Percentiles rank a stretch among this genome's conserved stretches.
These are phyloP conservation scores for Lodderomyces jiufengensis DNA, from an alignment of 1,139 yeast species.

Conservation along the genomic window DNA sequence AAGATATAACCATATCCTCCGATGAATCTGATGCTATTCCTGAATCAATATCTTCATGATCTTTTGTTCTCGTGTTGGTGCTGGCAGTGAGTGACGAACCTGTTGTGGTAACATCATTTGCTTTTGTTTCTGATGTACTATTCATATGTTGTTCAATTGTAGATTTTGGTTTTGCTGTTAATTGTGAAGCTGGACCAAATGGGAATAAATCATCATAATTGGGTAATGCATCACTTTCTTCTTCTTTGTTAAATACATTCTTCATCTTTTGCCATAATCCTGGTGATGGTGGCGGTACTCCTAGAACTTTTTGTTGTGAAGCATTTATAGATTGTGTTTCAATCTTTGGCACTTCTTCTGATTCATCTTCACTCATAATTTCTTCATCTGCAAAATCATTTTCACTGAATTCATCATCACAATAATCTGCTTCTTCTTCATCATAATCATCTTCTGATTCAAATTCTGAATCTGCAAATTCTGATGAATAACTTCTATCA, in stretches of 20 bases:
- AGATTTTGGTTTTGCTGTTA: conserved; percentile 32
- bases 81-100: not conserved
- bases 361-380: not conserved
- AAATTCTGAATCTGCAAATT: conserved; percentile 44
- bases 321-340: no score
- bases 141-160: conserved; percentile 34
- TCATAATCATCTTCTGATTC: conserved; percentile 26
- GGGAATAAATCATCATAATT: conserved; percentile 85
- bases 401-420: conserved; percentile 17
- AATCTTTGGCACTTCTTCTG: not conserved
- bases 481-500: conserved; percentile 29
- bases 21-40: conserved; percentile 46
- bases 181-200: conserved; percentile 38
- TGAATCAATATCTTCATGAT: conserved; percentile 10
- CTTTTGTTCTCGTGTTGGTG: not conserved
- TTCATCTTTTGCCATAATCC: conserved; percentile 64
- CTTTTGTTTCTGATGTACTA: conserved; percentile 4
- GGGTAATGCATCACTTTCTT: conserved; percentile 50
- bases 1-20: conserved; percentile 51
- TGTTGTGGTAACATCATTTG: conserved; percentile 10
- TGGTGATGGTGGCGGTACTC: conserved; percentile 8
- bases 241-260: conserved; percentile 47
- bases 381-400: conserved; percentile 2
- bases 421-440: conserved; percentile 29
- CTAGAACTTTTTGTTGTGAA: no score